Evolutionary conservation across 257 asterid genomes (phyloP), one percentile per base, ranked within the genome.

Genomic region (Plectranthus barbatus): DNA sequence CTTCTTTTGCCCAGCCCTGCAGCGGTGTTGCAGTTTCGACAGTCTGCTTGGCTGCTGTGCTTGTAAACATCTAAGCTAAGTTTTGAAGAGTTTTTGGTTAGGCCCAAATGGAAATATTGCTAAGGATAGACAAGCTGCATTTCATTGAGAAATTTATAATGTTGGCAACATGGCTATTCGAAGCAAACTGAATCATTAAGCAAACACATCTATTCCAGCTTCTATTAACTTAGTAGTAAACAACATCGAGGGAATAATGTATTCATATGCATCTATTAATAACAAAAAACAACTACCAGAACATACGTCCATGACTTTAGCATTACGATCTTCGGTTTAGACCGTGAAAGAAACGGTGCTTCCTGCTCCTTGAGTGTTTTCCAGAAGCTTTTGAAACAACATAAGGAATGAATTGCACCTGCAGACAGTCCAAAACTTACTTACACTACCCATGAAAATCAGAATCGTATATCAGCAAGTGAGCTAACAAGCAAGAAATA

Each of bases 331-430:
- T 75, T 70, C 70, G 79, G 79, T 79, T 86, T 40, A 77, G 78
- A 44, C 94, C 92, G 54, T 83, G 97, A 72, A 89, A 81, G 80
- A 92, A 83, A 4, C 96, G 76, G 57, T 84, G 93, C 51, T 82
- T 91, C 70, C 91, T 75, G 76, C 90, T 78, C 86, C 68, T 81
- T 3, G 94, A 66, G 71, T 83, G 97, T 76, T 60, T 85, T 56
- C 74, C 60, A 4, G 77, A 73, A 62, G 86, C 81, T 77, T 83
- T 86, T 9, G 97, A 72, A 64, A 66, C 78, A 39, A 85, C 83
- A 49, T 83, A 86, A 9, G 95, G 83, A 52, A 83, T 40, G 41
- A 89, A 92, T 4, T 84, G 95, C 57, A 92, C 95, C 98, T 89
- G 79, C 50, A 64, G 24, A 71, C 48, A 23, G 67, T 29, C 65